Base-by-base conservation (phyloP, 2,329 filamentous ascomycete genomes). In the Calonectria leucothoes region DNA sequence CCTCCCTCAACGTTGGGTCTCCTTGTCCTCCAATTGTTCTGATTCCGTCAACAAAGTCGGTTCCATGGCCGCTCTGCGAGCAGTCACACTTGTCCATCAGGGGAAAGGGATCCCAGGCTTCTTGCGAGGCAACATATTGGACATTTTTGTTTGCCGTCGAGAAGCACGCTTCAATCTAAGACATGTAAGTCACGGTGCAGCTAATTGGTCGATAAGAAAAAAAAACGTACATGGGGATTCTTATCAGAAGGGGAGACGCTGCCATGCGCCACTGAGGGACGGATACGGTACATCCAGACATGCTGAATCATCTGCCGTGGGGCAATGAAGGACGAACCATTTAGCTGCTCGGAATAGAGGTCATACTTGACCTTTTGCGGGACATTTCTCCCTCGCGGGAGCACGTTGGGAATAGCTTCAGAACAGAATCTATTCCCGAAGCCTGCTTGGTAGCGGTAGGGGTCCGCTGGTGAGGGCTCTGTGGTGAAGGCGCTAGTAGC, bases 401-500 rank as follows among this genome's bases (percentile, higher is more conserved):
- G 84, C 29, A 85, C 86, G 37, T 84, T 85, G 15, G 86, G 85
- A 2, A 88, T 82, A n/a, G 85, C 86, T 74, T 88, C 86, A 29
- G 86, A 87, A 65, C 84, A 83, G 71, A 88, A 87, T 12, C 83
- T 80, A 79, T 91, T 92, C 45, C 87, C 87, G 76, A 91, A 91
- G 25, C 90, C 90, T 25, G 86, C 81, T 87, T 91, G 88, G 77
- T 92, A 92, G 82, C 88, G 67, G 66, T 91, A 82, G 82, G 89
- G 81, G 86, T 87, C 73, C 81, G 66, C 59, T 29, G 57, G 49
- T 15, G 81, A 77, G 14, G 79, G 79, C 33, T 63, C 65, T 6
- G 80, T 79, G 31, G 72, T 71, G 70, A 74, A 78, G 29, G 73
- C 75, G 11, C 73, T 66, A 35, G 73, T 70, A 49, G 80, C 78